These are phyloP conservation scores for Dactylonectria estremocensis DNA, from an alignment of 2,329 filamentous ascomycete species.

Conservation along the genomic window DNA sequence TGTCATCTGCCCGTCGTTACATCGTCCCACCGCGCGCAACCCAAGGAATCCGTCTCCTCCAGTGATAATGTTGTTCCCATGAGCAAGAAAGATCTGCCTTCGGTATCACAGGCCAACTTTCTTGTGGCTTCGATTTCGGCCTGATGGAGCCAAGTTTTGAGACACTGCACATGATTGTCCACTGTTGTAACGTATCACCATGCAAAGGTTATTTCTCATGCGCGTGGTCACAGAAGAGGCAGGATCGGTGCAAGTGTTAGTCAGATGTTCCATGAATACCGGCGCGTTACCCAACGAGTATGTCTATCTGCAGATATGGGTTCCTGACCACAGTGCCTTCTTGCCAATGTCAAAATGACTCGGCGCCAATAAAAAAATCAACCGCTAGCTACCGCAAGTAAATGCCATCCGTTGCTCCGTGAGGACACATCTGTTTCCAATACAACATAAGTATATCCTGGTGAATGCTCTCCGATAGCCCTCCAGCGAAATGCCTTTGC, in stretches of 20 bases:
- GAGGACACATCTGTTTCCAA: constrained; percentile 43
- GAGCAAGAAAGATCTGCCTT: not conserved
- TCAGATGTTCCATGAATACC: not conserved
- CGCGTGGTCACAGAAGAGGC: not conserved
- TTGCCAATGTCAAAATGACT: constrained; percentile 31
- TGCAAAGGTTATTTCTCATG: not conserved
- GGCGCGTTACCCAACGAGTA: constrained; percentile 8
- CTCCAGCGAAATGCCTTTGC: constrained; percentile 35
- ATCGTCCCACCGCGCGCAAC: constrained; percentile 25
- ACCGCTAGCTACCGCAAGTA: constrained; percentile 22
- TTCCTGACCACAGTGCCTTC: constrained; percentile 21
- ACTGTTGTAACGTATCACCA: constrained; percentile 8
- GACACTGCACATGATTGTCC: not conserved
- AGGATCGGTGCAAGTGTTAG: no score
- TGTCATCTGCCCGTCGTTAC: constrained; percentile 33
- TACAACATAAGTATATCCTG: constrained; percentile 29
- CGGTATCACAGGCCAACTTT: constrained; percentile 25
- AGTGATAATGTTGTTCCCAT: not conserved
- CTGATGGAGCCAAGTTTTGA: not conserved
- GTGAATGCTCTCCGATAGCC: constrained; percentile 30
- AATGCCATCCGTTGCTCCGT: constrained; percentile 40
- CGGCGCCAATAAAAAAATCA: constrained; percentile 23
- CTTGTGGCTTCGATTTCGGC: constrained; percentile 15
- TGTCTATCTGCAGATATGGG: constrained; percentile 25
- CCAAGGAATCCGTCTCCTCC: constrained; percentile 16